Base-by-base conservation (phyloP, 805 yeast genomes). In the Candida broadrunensis region DNA sequence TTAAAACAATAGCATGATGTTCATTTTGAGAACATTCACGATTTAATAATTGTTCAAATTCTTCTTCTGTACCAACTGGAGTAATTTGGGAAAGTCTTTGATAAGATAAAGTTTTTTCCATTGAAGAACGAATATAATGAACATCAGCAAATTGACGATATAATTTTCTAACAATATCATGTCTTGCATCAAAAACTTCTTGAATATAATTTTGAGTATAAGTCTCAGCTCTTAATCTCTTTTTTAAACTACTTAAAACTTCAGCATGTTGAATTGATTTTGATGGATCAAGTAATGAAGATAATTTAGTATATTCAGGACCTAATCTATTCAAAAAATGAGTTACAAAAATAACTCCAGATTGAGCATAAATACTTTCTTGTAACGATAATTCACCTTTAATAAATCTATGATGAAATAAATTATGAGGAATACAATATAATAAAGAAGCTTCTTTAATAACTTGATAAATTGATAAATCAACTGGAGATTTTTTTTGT, bases 251-350 rank as follows among this genome's bases (percentile, higher is more conserved):
- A 46, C 73, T 78, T 56, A 91, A 74, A 24, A 88, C 81, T 65
- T 88, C 97, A 23, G 80, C 77, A 60, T 85, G 81, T 50, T 80
- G 78, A 46, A 80, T 71, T 48, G 81, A 77, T 56, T 76, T 75
- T 36, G 77, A 65, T 23, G 81, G 72, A 50, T 81, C 84, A 44
- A 90, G 72, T 45, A 89, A 72, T 25, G 74, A 67, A 44, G 80
- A 64, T 56, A 91, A 73, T 35, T 88, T 76, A 50, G 73, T 78
- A 64, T 86, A 90, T 65, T 90, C 97, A 2, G 95, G 81, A 23
- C 98, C 97, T 58, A 91, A 75, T 59, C 98, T 78, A 72, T 93
- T 93, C 63, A 91, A 77, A 70, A 91, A 93, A 66, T 93, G 98
- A 26, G 95, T 84, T 37, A 88, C 95, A 60, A 93, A 91, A 46